A percentile compares a stretch with the other conserved stretches of the same genome.
Evolutionary conservation across 768 basidiomycete species (phyloP).

Genomic region (Kwoniella shandongensis): DNA sequence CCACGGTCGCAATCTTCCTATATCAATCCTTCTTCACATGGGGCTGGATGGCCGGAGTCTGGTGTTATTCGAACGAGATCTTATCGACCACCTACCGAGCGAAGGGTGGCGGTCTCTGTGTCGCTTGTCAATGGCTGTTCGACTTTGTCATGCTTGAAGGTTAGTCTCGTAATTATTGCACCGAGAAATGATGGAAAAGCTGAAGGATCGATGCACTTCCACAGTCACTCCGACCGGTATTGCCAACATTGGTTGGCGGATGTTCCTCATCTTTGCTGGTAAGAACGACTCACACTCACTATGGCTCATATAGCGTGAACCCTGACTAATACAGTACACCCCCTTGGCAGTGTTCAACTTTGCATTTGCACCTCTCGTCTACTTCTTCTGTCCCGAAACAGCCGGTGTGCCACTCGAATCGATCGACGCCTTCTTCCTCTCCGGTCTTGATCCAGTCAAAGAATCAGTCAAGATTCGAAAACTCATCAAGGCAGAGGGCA

Average conservation of each 20-base stretch:
- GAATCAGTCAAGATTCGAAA: constrained; percentile 5
- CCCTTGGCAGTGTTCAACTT: constrained; percentile 6
- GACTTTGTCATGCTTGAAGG: constrained; percentile 26
- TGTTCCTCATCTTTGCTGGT: constrained; percentile 22
- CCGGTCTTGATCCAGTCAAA: constrained; percentile 11
- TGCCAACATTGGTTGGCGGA: constrained; percentile 15
- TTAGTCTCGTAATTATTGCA: neutral
- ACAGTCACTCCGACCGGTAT: constrained; percentile 21
- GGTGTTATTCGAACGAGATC: constrained; percentile 15
- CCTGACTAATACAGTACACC: neutral
- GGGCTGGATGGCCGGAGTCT: constrained; percentile 20
- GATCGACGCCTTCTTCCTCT: constrained; percentile 15
- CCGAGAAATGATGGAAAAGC: no score
- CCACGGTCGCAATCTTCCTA: constrained; percentile 1
- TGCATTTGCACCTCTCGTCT: constrained; percentile 11
- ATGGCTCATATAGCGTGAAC: neutral
- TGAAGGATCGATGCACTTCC: no score
- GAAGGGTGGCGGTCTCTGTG: constrained; percentile 18
- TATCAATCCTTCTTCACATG: constrained; percentile 11
- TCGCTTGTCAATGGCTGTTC: constrained; percentile 28
- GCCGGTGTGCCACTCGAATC: constrained; percentile 25
- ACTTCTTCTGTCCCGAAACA: constrained; percentile 22
- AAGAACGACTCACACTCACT: neutral
- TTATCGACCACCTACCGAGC: constrained; percentile 6
- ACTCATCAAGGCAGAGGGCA: constrained; percentile 4